Evolutionary conservation across 441 rosid species (phyloP).

Genomic region (Raphanus hybrid): DNA sequence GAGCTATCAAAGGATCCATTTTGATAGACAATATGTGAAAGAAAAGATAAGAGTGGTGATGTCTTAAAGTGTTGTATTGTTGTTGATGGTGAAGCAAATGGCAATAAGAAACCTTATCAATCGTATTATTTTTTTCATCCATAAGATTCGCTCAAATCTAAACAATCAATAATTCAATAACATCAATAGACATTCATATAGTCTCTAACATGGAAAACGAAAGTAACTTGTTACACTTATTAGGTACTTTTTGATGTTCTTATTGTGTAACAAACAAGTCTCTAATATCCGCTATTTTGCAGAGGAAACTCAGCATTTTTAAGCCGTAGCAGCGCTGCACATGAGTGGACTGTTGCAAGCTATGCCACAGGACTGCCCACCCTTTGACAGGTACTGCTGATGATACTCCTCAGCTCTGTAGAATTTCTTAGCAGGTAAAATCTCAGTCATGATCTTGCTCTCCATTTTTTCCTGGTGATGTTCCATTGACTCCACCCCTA

Average conservation of each 20-base stretch:
- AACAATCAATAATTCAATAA: not conserved
- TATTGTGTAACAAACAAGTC: not conserved
- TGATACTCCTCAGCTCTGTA: slow-evolving; percentile 86
- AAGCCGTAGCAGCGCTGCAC: slow-evolving; percentile 10
- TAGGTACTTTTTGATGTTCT: not conserved
- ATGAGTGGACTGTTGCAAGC: slow-evolving; percentile 2
- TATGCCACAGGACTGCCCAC: slow-evolving; percentile 52
- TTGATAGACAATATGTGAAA: not conserved
- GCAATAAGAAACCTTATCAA: not conserved
- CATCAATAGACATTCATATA: not conserved
- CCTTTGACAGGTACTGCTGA: slow-evolving; percentile 87
- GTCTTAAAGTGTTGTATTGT: not conserved
- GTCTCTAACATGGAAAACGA: not conserved
- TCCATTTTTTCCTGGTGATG: slow-evolving; percentile 59
- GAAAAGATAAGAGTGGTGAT: not conserved
- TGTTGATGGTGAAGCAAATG: not conserved
- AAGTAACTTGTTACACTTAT: not conserved
- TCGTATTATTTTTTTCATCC: not conserved
- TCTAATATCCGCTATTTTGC: not conserved
- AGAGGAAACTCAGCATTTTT: not conserved
- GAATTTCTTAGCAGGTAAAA: slow-evolving; percentile 85
- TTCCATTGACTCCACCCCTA: slow-evolving; percentile 65
- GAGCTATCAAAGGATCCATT: not conserved
- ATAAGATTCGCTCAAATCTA: not conserved
- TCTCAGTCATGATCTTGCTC: slow-evolving; percentile 76